phyloP scores from a whole-genome alignment of 495 filamentous ascomycete species.

The Chaetomidium leptoderma region DNA sequence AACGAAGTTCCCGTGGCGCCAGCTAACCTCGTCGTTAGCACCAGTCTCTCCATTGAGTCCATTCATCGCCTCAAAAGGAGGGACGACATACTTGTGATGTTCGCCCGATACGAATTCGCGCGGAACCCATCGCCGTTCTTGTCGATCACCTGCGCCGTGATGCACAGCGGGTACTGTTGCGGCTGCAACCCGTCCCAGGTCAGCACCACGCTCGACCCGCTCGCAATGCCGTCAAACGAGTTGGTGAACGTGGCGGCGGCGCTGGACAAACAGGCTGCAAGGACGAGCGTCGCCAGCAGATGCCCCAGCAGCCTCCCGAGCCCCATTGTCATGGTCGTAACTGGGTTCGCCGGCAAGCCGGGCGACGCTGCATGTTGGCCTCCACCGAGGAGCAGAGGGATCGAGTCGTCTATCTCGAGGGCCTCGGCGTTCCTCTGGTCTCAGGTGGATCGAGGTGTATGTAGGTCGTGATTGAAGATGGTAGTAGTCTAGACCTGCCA shows the following conservation, averaged over 20 bases:
- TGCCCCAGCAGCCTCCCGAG: not conserved
- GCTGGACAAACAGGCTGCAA: not conserved
- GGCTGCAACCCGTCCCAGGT: constrained; percentile 6
- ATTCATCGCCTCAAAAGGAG: not conserved
- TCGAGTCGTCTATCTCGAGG: not conserved
- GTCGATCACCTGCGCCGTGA: constrained; percentile 17
- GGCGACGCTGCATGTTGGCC: constrained; percentile 1
- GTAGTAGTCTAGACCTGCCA: not conserved
- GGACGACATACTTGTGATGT: constrained; percentile 14
- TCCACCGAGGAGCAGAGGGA: not conserved
- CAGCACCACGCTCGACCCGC: not conserved
- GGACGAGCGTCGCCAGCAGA: not conserved
- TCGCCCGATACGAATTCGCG: constrained; percentile 12
- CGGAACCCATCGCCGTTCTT: constrained; percentile 6
- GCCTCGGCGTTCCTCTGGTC: not conserved
- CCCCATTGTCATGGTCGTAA: not conserved
- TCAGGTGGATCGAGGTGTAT: no score
- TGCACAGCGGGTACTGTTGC: constrained; percentile 13
- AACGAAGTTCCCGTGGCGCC: constrained; percentile 30
- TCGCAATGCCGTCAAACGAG: constrained; percentile 13
- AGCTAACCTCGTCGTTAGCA: constrained; percentile 20
- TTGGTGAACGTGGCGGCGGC: constrained; percentile 12
- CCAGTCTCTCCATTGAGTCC: not conserved
- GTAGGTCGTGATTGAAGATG: no score
- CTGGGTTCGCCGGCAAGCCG: not conserved